A percentile compares a stretch with the other conserved stretches of the same genome.
Evolutionary conservation across 768 basidiomycete genomes (phyloP).

Genomic region (Macrolepiota dolichaula): DNA sequence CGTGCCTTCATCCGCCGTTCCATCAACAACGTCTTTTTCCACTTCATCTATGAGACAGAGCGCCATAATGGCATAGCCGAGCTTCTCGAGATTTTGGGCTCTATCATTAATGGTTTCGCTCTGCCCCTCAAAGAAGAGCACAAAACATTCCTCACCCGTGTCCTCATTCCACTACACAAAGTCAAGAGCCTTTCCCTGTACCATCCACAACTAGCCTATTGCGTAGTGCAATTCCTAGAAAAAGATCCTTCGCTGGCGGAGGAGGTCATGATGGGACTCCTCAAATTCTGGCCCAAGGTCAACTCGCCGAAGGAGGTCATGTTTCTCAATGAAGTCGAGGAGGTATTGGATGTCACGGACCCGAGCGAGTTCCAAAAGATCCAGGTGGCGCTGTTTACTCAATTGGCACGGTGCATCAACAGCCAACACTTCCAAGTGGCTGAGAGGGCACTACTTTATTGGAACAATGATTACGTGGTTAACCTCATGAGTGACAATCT

Average conservation of each 20-base stretch:
- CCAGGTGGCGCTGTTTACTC: slow-evolving; percentile 87
- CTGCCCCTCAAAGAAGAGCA: slow-evolving; percentile 98
- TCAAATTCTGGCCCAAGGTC: slow-evolving; percentile 98
- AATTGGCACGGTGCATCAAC: slow-evolving; percentile 95
- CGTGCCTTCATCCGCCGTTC: slow-evolving; percentile 98
- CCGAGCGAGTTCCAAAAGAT: slow-evolving; percentile 96
- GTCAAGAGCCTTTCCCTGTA: slow-evolving; percentile 97
- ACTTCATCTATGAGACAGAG: slow-evolving; percentile 98
- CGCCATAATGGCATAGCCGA: slow-evolving; percentile 99
- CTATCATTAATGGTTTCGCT: slow-evolving; percentile 99
- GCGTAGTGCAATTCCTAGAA: slow-evolving; percentile 97
- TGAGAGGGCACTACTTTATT: slow-evolving; percentile 93
- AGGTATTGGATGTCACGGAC: slow-evolving; percentile 97
- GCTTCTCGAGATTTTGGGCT: slow-evolving; percentile 94
- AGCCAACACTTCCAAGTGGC: slow-evolving; percentile 99
- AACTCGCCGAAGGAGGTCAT: slow-evolving; percentile 99
- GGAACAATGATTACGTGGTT: slow-evolving; percentile 99
- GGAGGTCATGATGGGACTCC: slow-evolving; percentile 93
- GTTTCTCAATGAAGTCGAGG: slow-evolving; percentile 99
- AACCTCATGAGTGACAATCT: slow-evolving; percentile 99
- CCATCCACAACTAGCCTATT: slow-evolving; percentile 99
- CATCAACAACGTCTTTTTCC: slow-evolving; percentile 99
- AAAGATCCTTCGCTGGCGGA: slow-evolving; percentile 91
- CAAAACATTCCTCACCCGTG: slow-evolving; percentile 94
- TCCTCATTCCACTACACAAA: slow-evolving; percentile 94